phyloP scores from a whole-genome alignment of 441 rosid genomes.

The Arabidopsis lyrata region DNA sequence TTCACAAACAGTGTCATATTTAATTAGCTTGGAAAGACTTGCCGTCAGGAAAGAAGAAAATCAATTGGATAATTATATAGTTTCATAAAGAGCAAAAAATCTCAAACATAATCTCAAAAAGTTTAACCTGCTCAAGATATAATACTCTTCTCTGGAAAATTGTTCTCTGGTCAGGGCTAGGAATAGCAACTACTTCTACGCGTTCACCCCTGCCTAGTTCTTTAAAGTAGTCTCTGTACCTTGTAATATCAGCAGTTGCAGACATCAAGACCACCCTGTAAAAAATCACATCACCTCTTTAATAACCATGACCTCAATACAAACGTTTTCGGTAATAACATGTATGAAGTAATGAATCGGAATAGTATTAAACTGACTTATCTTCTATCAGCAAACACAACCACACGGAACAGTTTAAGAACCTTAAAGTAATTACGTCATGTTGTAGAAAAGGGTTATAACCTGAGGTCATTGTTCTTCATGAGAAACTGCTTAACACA shows the following conservation, averaged over 20 bases:
- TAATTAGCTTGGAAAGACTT: conserved; percentile 13
- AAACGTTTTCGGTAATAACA: not conserved
- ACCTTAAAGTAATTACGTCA: not conserved
- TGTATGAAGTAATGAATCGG: not conserved
- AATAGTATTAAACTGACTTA: not conserved
- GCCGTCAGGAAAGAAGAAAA: conserved; percentile 3
- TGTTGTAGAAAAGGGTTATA: conserved; percentile 1
- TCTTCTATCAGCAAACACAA: conserved; percentile 24
- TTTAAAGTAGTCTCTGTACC: conserved; percentile 87
- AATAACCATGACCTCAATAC: not conserved
- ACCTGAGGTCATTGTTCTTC: conserved; percentile 84
- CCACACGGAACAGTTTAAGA: conserved; percentile 13
- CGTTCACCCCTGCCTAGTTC: conserved; percentile 91
- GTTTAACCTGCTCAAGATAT: conserved; percentile 83
- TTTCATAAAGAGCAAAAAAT: conserved; percentile 18
- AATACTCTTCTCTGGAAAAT: conserved; percentile 70
- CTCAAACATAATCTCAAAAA: conserved; percentile 10
- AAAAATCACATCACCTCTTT: conserved; percentile 21
- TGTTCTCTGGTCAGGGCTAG: conserved; percentile 64
- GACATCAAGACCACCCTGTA: conserved; percentile 96
- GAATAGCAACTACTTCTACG: conserved; percentile 91
- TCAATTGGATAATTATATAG: not conserved
- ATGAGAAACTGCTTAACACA: conserved; percentile 88
- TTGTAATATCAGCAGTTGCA: conserved; percentile 92
- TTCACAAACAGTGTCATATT: conserved; percentile 38